Evolutionary conservation across 768 basidiomycete genomes (phyloP), one percentile per base, ranked within the genome.

Genomic region (Neoboletus brunneissimus): DNA sequence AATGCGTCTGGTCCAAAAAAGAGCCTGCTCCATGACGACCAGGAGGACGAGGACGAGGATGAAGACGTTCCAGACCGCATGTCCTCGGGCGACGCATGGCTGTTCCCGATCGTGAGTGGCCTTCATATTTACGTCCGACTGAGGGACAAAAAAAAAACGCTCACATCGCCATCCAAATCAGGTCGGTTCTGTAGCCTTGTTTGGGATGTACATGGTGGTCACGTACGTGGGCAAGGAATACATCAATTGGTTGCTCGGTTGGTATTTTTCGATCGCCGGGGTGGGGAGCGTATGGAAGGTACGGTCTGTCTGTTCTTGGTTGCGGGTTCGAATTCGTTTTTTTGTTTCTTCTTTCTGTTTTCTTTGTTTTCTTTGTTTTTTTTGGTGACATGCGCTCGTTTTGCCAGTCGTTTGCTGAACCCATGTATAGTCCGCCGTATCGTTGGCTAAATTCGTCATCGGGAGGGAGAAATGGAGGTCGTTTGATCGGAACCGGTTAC

Each of bases 221-320:
- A 87, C 84, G 64, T 92, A 86, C 68, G 72, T 89, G 51, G 91
- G 91, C 32, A 83, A 81, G 62, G 84, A 85, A 55, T 91, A 90
- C 87, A 83, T 96, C 54, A 95, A 95, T 72, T 81, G 81, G 79
- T 61, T 94, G 6, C 75, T 96, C 23, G 86, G 81, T 6, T 85
- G 81, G 83, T 92, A 89, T 63, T 89, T 89, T 60, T 79, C 86
- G 23, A 32, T 89, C 27, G 79, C 79, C 5, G 86, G 86, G 0
- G 77, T 85, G 10, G 84, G 81, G 25, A 84, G 83, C 59, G 82
- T 89, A 25, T 87, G 87, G 82, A 84, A 81, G 76, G 89, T 73
- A 37, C 16, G 55, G 11, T 16, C 2, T 3, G 34, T 37, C 5
- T 15, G 12, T 35, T 18, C 51, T 38, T 44, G 15, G 15, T 31